Conservation (phyloP, 352 stramenopile genomes). For the Phytophthora constricta region DNA sequence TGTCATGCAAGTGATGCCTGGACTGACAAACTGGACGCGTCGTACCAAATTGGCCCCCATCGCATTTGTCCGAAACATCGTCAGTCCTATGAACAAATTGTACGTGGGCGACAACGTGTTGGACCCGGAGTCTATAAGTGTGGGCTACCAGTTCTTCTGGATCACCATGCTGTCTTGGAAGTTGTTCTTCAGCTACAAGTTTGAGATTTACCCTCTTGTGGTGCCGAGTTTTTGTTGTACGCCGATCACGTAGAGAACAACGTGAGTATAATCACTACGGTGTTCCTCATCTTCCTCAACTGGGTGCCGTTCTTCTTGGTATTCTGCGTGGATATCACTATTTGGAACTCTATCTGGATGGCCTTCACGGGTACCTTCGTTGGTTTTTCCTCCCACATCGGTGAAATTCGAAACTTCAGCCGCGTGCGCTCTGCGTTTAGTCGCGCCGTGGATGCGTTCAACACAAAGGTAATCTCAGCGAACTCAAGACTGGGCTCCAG, state of each 20-base stretch:
- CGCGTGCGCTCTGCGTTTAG: slow-evolving; percentile 89
- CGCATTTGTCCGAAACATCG: slow-evolving; percentile 72
- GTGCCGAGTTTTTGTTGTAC: slow-evolving; percentile 95
- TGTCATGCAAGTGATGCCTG: slow-evolving; percentile 77
- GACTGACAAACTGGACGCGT: slow-evolving; percentile 84
- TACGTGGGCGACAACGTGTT: slow-evolving; percentile 97
- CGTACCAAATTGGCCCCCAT: slow-evolving; percentile 70
- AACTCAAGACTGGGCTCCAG: slow-evolving; percentile 80
- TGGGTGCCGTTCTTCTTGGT: slow-evolving; percentile 98
- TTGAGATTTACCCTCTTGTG: slow-evolving; percentile 96
- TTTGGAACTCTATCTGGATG: slow-evolving; percentile 98
- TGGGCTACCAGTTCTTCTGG: slow-evolving; percentile 97
- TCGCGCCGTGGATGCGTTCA: slow-evolving; percentile 86
- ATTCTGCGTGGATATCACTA: slow-evolving; percentile 98
- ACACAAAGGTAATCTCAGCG: slow-evolving; percentile 81
- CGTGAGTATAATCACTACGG: slow-evolving; percentile 84
- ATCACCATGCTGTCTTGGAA: slow-evolving; percentile 95
- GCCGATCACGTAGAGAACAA: slow-evolving; percentile 95
- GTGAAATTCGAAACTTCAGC: slow-evolving; percentile 95
- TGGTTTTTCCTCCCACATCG: slow-evolving; percentile 96
- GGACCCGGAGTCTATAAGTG: slow-evolving; percentile 90
- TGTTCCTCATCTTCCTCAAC: slow-evolving; percentile 93
- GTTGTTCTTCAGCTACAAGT: slow-evolving; percentile 98
- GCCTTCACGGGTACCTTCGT: slow-evolving; percentile 96
- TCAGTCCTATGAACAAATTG: slow-evolving; percentile 96